Evolutionary conservation across 1,284 basidiomycete genomes (phyloP), one percentile per base, ranked within the genome.

Genomic region (Boletus albobrunnescens): DNA sequence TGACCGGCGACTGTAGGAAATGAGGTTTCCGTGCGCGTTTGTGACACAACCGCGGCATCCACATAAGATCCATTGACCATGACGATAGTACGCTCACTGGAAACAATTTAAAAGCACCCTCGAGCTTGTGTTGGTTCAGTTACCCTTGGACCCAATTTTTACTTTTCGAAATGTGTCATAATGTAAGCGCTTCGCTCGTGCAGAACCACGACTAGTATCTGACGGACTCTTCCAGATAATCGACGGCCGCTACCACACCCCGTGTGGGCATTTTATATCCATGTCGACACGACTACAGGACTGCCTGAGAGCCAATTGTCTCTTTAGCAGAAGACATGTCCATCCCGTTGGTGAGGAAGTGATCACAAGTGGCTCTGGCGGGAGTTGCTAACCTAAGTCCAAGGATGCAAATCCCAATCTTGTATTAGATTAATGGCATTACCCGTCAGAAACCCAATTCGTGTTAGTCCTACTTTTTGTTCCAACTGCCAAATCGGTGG

Each of bases 251-350:
- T 86, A 76, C 68, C 78, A 87, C 69, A 79, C 79, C 13, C 64
- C 67, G 44, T 90, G 87, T 66, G 75, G 78, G n/a, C 86, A 90
- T 65, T 89, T 90, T 65, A 70, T 80, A 50, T 76, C 81, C 42
- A 84, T 90, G 78, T 77, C 81, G 33, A 87, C 87, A 19, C 76
- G 74, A 46, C 67, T 76, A 39, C 76, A 84, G 58, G 87, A 90
- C 62, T 90, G 87, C 57, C 63, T 79, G 41, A 71, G 71, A 46
- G 59, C 69, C 6, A 76, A 79, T 57, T 90, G 87, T 63, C 64
- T 87, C 50, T 90, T 90, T 67, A 89, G 87, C 61, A 65, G 69
- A 61, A 72, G 81, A 50, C 85, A 88, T 54, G 58, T 64, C 14
- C 82, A 87, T 62, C 70, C 71, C 39, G 60, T 70, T 45, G 77